Percentiles rank a stretch among this genome's conserved stretches.
phyloP scores from a whole-genome alignment of 2,329 filamentous ascomycete species.

The Calonectria hongkongensis region DNA sequence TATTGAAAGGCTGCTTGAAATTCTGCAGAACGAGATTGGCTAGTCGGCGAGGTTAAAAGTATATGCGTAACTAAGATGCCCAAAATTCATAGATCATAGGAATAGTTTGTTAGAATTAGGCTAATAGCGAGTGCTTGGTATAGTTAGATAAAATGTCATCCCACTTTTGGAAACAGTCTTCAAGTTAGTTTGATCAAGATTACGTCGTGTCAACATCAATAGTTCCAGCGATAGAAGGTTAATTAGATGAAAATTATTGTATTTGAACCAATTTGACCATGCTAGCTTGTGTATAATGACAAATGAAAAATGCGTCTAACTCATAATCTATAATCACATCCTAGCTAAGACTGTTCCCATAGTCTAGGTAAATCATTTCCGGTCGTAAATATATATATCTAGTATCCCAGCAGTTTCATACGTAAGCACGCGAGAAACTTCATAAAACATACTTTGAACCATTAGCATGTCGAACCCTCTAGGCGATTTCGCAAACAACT shows the following conservation, averaged over 20 bases:
- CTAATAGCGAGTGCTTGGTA: no score
- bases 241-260: no score
- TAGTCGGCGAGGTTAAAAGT: not conserved
- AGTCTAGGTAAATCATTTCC: not conserved
- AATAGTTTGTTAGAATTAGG: no score
- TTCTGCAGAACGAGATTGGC: not conserved
- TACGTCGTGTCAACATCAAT: no score
- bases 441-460: constrained; percentile 1
- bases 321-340: not conserved
- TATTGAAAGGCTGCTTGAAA: not conserved
- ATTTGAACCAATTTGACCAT: no score
- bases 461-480: constrained; percentile 13
- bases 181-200: no score
- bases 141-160: no score
- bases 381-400: not conserved
- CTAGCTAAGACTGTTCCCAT: not conserved
- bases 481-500: constrained; percentile 5
- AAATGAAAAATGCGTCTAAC: not conserved
- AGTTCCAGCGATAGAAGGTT: no score
- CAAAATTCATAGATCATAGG: no score
- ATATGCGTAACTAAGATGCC: no score
- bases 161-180: no score
- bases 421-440: not conserved
- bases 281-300: no score
- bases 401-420: constrained; percentile 13